These are phyloP conservation scores for Sporothrix dimorphospora DNA, from an alignment of 2,329 filamentous ascomycete species.

Conservation along the genomic window DNA sequence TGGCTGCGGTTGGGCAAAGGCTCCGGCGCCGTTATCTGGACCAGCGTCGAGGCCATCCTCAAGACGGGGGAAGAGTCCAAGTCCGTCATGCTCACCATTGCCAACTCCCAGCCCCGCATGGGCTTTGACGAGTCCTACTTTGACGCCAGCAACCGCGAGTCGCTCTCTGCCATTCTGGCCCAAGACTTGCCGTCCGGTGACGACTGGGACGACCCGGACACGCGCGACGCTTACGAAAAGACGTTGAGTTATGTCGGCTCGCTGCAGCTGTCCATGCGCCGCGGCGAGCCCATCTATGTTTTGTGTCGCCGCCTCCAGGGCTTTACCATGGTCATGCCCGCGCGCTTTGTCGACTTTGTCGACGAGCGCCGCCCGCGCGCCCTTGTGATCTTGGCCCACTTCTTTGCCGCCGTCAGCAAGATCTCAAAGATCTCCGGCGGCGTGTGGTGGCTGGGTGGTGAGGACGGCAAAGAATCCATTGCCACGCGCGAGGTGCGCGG, in stretches of 20 bases:
- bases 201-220: constrained; percentile 35
- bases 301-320: constrained; percentile 37
- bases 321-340: constrained; percentile 37
- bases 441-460: constrained; percentile 38
- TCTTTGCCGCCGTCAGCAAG: constrained; percentile 36
- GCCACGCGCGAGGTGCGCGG: constrained; percentile 38
- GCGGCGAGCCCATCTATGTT: constrained; percentile 41
- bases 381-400: constrained; percentile 37
- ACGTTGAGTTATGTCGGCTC: constrained; percentile 38
- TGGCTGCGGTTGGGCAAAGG: constrained; percentile 35
- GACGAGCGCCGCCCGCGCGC: constrained; percentile 36
- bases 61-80: constrained; percentile 28
- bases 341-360: constrained; percentile 36
- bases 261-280: constrained; percentile 36
- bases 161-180: constrained; percentile 33
- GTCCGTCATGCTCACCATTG: constrained; percentile 33
- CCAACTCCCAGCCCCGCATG: constrained; percentile 35
- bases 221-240: constrained; percentile 38
- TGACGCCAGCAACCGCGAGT: constrained; percentile 34
- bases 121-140: constrained; percentile 38
- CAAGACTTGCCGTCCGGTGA: constrained; percentile 34
- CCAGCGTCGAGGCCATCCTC: constrained; percentile 35
- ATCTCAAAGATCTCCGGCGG: constrained; percentile 26
- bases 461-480: constrained; percentile 31
- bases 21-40: constrained; percentile 37